phyloP scores from a whole-genome alignment of 2,329 filamentous ascomycete species.

The Fusarium sp. region DNA sequence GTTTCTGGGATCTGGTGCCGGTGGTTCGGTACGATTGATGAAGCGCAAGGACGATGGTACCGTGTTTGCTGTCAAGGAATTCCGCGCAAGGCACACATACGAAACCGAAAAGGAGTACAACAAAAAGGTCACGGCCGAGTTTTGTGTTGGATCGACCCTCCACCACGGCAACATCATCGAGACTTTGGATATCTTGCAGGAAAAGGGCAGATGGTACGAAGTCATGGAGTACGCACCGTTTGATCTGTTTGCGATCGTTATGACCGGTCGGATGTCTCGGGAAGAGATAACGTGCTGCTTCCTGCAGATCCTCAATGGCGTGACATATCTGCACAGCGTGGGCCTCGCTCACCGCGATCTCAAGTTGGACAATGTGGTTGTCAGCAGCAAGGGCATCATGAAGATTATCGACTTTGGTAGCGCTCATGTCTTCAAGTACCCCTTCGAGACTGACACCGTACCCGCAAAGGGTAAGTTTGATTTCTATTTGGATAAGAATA shows the following conservation, averaged over 20 bases:
- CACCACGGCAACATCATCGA: constrained; percentile 99
- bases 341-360: constrained; percentile 94
- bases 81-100: constrained; percentile 90
- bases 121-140: constrained; percentile 98
- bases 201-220: constrained; percentile 95
- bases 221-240: constrained; percentile 99
- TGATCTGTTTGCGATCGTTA: constrained; percentile 97
- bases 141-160: constrained; percentile 95
- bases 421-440: constrained; percentile 96
- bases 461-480: constrained; percentile 52
- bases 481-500: background rate
- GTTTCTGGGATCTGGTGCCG: constrained; percentile 92
- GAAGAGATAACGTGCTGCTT: constrained; percentile 93
- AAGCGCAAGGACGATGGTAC: constrained; percentile 92
- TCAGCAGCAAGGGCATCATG: constrained; percentile 97
- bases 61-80: constrained; percentile 98
- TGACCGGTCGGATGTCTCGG: constrained; percentile 97
- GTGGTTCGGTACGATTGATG: constrained; percentile 93
- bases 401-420: constrained; percentile 99
- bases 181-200: constrained; percentile 94
- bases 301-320: constrained; percentile 92
- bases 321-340: constrained; percentile 95
- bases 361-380: constrained; percentile 97
- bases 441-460: constrained; percentile 81
- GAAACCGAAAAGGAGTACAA: constrained; percentile 96